Conservation (phyloP, 1,284 basidiomycete species). For the Lignosus rhinocerotis region DNA sequence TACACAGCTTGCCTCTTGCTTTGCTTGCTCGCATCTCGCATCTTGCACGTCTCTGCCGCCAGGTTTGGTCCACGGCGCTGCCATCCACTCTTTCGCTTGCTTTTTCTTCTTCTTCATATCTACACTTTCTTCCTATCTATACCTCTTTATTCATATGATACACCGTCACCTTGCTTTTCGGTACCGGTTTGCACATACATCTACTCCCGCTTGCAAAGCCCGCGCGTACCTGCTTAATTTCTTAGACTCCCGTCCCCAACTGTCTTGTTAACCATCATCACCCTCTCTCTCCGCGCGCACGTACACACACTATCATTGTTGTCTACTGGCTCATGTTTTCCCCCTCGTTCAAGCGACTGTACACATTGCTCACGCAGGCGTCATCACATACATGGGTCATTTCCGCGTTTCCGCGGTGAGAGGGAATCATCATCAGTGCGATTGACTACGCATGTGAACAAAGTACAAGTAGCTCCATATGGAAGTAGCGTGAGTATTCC, state of each 20-base stretch:
- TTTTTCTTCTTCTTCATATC: neutral
- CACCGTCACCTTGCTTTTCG: conserved; percentile 9
- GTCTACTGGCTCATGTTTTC: conserved; percentile 9
- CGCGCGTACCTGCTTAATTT: conserved; percentile 12
- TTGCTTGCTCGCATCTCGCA: neutral
- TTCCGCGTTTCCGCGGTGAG: neutral
- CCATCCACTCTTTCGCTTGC: neutral
- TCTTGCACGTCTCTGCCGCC: neutral
- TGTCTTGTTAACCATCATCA: neutral
- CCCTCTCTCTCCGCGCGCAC: conserved; percentile 2
- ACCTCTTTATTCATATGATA: conserved; percentile 29
- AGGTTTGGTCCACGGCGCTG: neutral
- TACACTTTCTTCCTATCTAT: conserved; percentile 27
- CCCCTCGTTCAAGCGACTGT: conserved; percentile 10
- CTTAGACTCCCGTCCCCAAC: neutral
- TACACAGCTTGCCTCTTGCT: conserved; percentile 10
- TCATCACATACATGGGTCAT: conserved; percentile 3
- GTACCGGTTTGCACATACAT: conserved; percentile 8
- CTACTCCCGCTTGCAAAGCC: neutral
- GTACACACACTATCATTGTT: neutral
- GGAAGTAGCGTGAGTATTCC: conserved; percentile 4
- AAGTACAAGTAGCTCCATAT: neutral
- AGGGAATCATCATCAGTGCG: neutral
- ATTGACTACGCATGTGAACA: neutral
- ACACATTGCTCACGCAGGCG: conserved; percentile 11